Conservation (phyloP, 2,329 filamentous ascomycete species). For the Phaeoacremonium minimum region DNA sequence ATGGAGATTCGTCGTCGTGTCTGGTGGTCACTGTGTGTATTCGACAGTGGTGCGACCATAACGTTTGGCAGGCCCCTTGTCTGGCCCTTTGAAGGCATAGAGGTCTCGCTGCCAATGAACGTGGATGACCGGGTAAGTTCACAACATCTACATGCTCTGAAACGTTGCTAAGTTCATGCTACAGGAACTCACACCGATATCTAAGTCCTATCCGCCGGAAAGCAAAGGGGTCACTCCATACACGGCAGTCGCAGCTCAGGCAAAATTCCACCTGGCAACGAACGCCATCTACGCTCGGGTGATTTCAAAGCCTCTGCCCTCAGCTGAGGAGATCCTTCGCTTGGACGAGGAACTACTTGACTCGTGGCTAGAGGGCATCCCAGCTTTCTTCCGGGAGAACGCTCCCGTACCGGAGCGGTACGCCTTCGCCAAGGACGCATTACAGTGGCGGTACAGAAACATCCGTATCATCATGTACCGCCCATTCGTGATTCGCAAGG, state of each 20-base stretch:
- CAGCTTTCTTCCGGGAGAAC: conserved; percentile 28
- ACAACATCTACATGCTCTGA: too few relatives aligned
- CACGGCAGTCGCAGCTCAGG: conserved; percentile 36
- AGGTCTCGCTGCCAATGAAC: conserved; percentile 16
- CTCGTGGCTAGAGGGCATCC: conserved; percentile 29
- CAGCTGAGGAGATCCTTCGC: conserved; percentile 31
- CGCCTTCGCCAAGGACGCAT: conserved; percentile 32
- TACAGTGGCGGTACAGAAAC: conserved; percentile 38
- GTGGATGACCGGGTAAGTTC: conserved; percentile 15
- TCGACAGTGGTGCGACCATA: conserved; percentile 38
- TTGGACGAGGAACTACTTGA: conserved; percentile 33
- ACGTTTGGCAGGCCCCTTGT: conserved; percentile 18
- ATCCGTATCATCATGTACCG: conserved; percentile 43
- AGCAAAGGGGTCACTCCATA: conserved; percentile 36
- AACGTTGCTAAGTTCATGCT: background rate
- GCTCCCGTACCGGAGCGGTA: conserved; percentile 27
- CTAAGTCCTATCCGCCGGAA: conserved; percentile 23
- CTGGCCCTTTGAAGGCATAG: conserved; percentile 17
- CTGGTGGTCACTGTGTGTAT: conserved; percentile 34
- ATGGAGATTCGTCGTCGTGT: conserved; percentile 29
- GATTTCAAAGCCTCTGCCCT: conserved; percentile 37
- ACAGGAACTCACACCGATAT: conserved; percentile 25
- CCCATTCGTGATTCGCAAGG: conserved; percentile 36
- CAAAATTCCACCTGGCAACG: conserved; percentile 37
- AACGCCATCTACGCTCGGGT: conserved; percentile 38